phyloP scores from a whole-genome alignment of 495 filamentous ascomycete genomes.

The Xylaria castorea region DNA sequence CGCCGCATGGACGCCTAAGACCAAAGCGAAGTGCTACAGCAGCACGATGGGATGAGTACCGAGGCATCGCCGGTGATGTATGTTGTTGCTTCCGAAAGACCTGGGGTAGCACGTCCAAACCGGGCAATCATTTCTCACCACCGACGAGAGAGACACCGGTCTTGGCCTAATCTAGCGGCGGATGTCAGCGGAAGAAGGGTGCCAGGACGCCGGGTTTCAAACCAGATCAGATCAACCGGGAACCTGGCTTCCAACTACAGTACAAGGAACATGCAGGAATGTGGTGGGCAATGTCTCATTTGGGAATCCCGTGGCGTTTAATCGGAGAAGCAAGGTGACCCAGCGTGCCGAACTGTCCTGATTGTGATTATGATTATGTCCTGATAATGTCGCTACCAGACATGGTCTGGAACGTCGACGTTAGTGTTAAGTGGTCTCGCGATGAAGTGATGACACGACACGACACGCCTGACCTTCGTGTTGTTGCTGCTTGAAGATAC shows the following conservation, averaged over 20 bases:
- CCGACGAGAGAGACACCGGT: not conserved
- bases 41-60: not conserved
- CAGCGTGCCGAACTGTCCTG: not conserved
- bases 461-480: not conserved
- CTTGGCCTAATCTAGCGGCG: slow-evolving; percentile 8
- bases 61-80: not conserved
- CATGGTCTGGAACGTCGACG: not conserved
- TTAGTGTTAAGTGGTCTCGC: not conserved
- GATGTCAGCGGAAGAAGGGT: slow-evolving; percentile 12
- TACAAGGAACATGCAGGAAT: not conserved
- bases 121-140: not conserved
- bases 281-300: not conserved
- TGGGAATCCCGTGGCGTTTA: not conserved
- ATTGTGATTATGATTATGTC: not conserved
- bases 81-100: not conserved
- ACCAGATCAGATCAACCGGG: slow-evolving; percentile 5
- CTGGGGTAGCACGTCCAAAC: not conserved
- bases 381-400: not conserved
- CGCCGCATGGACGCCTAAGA: not conserved
- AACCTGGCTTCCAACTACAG: not conserved
- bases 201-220: slow-evolving; percentile 13
- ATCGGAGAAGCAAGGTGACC: not conserved
- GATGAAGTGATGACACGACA: not conserved
- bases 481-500: not conserved
- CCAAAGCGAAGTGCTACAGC: not conserved